phyloP scores from a whole-genome alignment of 1,284 basidiomycete species.

The Apiotrichum sp. region DNA sequence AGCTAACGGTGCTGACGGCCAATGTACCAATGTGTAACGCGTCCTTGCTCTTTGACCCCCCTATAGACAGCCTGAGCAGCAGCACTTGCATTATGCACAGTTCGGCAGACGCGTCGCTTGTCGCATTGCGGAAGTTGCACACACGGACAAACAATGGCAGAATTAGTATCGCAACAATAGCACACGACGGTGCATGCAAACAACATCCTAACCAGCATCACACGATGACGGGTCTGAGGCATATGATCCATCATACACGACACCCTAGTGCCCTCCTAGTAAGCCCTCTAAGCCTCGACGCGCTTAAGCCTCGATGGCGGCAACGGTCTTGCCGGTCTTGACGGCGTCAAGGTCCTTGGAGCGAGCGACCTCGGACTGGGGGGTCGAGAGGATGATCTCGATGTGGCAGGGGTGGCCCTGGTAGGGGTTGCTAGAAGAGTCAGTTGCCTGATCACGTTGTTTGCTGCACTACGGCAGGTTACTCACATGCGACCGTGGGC shows the following conservation, averaged over 20 bases:
- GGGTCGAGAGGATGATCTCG: slow-evolving; percentile 79
- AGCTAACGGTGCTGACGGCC: too few relatives aligned
- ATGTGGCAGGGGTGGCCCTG: slow-evolving; percentile 92
- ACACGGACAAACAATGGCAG: too few relatives aligned
- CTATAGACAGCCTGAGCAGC: too few relatives aligned
- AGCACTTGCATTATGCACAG: too few relatives aligned
- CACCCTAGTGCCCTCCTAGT: slow-evolving; percentile 24
- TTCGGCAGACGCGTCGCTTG: too few relatives aligned
- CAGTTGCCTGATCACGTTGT: not conserved
- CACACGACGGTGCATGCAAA: slow-evolving; percentile 3
- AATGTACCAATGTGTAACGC: too few relatives aligned
- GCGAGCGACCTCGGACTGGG: slow-evolving; percentile 78
- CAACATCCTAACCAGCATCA: not conserved
- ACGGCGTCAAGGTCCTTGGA: slow-evolving; percentile 67
- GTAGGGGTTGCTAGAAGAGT: slow-evolving; percentile 59
- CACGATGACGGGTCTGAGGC: slow-evolving; percentile 13
- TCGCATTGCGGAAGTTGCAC: too few relatives aligned
- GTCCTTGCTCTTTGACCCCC: too few relatives aligned
- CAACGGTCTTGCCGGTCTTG: slow-evolving; percentile 46
- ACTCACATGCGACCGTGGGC: slow-evolving; percentile 80
- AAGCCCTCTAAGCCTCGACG: slow-evolving; percentile 22
- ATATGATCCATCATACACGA: slow-evolving; percentile 43
- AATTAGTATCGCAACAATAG: not conserved
- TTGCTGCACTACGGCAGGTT: not conserved
- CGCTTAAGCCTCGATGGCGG: slow-evolving; percentile 44